Percentiles rank a stretch among this genome's conserved stretches.
phyloP scores from a whole-genome alignment of 805 yeast species.

The Myxozyma geophila region DNA sequence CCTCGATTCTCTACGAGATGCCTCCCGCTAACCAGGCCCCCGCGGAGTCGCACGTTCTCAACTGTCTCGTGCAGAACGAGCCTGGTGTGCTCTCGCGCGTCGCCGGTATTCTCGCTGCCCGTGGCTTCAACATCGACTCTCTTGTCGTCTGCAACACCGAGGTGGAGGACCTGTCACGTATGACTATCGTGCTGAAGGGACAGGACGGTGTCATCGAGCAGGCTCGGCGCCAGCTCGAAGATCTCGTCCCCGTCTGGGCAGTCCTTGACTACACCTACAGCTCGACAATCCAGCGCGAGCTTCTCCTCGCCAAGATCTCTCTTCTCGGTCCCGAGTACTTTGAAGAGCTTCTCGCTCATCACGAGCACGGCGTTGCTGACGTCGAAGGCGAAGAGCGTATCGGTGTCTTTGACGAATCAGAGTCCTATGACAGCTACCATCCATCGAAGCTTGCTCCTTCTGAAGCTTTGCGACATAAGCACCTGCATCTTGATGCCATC shows the following conservation, averaged over 20 bases:
- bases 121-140: constrained; percentile 98
- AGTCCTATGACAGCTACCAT: constrained; percentile 54
- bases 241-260: constrained; percentile 96
- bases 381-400: constrained; percentile 45
- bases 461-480: constrained; percentile 93
- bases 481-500: constrained; percentile 83
- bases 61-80: constrained; percentile 97
- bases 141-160: constrained; percentile 96
- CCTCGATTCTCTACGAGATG: constrained; percentile 93
- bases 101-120: constrained; percentile 93
- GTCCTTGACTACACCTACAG: constrained; percentile 92
- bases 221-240: constrained; percentile 97
- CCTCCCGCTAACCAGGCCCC: constrained; percentile 63
- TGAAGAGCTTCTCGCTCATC: constrained; percentile 89
- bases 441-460: constrained; percentile 89
- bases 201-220: constrained; percentile 97
- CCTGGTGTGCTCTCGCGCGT: constrained; percentile 96
- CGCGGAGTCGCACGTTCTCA: constrained; percentile 83
- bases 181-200: constrained; percentile 94
- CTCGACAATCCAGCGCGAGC: constrained; percentile 87
- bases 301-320: constrained; percentile 88
- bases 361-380: constrained; percentile 51
- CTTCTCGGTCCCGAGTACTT: constrained; percentile 97
- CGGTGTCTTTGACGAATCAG: constrained; percentile 25
- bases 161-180: constrained; percentile 90